phyloP scores from a whole-genome alignment of 2,329 filamentous ascomycete genomes.

The Cordyceps fumosorosea region DNA sequence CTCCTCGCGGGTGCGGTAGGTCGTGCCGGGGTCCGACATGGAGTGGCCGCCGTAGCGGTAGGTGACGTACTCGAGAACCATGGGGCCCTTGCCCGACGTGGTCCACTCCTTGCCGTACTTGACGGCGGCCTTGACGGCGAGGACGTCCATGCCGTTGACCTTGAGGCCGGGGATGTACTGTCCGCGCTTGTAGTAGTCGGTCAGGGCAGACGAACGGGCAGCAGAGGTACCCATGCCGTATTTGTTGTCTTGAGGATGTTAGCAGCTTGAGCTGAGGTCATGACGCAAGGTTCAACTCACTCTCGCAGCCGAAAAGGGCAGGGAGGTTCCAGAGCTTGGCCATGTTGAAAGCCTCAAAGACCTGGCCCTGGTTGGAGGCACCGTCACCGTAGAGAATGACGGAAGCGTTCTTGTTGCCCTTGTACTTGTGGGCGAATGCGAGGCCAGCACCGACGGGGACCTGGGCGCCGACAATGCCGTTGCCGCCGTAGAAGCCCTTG shows the following conservation, averaged over 20 bases:
- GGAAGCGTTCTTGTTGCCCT: constrained; percentile 74
- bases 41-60: constrained; percentile 99
- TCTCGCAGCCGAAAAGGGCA: constrained; percentile 95
- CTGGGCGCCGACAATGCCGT: constrained; percentile 98
- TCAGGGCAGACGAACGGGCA: constrained; percentile 86
- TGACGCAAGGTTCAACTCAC: constrained; percentile 47
- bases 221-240: constrained; percentile 99
- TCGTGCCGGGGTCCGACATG: constrained; percentile 99
- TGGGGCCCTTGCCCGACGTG: constrained; percentile 74
- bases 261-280: constrained; percentile 14
- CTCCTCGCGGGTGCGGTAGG: constrained; percentile 98
- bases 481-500: constrained; percentile 95
- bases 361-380: constrained; percentile 97
- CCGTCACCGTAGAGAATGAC: constrained; percentile 95
- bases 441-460: constrained; percentile 95
- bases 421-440: constrained; percentile 95
- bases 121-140: constrained; percentile 94
- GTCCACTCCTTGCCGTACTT: constrained; percentile 90
- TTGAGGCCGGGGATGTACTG: constrained; percentile 99
- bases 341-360: constrained; percentile 99
- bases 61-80: constrained; percentile 97
- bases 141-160: constrained; percentile 99
- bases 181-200: constrained; percentile 99
- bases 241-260: constrained; percentile 75
- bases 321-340: constrained; percentile 98